Evolutionary conservation across 2,329 filamentous ascomycete genomes (phyloP), one percentile per base, ranked within the genome.

Genomic region (Juglanconis oblonga): DNA sequence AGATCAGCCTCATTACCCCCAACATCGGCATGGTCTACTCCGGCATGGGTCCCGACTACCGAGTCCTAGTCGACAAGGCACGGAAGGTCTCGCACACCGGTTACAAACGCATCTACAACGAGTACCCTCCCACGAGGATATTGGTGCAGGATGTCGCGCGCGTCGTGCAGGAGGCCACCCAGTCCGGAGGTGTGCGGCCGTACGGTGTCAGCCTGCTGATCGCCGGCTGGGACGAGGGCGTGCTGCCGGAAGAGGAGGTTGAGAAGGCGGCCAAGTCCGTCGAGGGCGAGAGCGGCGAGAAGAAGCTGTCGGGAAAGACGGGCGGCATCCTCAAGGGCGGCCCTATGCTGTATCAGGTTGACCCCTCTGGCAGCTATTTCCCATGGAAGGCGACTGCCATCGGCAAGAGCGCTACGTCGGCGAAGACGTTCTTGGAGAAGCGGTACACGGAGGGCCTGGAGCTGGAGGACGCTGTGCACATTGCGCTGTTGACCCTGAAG

Each of bases 1-100:
- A 99, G 84, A 91, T 99, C 81, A 96, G 92, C 75, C 87, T 96
- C 75, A 93, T 99, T 80, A 99, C 95, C 52, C 95, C 95, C 71
- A 95, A 99, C 84, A 98, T 99, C 77, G 95, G 95, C 76, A 97
- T 98, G 91, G 95, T 99, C 71, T 99, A 99, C 81, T 93, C 92
- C 55, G 95, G 95, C 74, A 99, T 99, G 95, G 94, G 95, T 35
- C 95, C 95, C 62, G 95, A 99, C 78, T 99, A 98, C 81, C 88
- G 95, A 76, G 92, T 99, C 60, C 85, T 99, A 57, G 95, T 98
- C 69, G 95, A 99, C 82, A 94, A 93, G 77, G 95, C 95, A 69
- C 92, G 95, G 73, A 99, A 98, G 79, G 95, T 97, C 67, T 97
- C 93, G 59, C 95, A 99, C 80, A 96, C 95, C 52, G 90, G 88